Base-by-base conservation (phyloP, 345 rosid genomes). In the Gossypium stocksii region DNA sequence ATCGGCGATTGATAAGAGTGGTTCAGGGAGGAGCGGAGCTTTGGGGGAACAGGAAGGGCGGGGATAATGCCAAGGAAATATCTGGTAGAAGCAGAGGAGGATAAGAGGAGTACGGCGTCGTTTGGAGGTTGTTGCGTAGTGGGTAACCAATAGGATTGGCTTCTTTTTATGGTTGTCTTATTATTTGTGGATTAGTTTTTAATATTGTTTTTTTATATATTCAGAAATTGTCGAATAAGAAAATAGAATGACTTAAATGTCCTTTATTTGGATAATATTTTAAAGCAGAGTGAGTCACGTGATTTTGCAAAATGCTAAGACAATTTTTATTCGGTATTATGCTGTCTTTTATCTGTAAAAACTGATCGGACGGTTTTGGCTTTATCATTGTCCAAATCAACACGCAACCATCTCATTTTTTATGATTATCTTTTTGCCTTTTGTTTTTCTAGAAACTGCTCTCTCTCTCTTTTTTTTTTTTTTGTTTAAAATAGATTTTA, bases 191-290 rank as follows among this genome's bases (percentile, higher is more conserved):
- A 60, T 48, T 61, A 38, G 44, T 60, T 66, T 67, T 29, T 29
- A 8, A 16, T 27, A 1, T 44, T 58, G 9, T 38, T 63, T n/a
- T 1, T 38, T 34, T 63, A 22, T 34, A 44, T 54, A 48, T 4
- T 27, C 10, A 2, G 34, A 17, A 10, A 0, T 2, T 1, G 2
- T 20, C 15, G 6, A 22, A 22, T 20, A 20, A 57, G 27, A 6
- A 66, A 20, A 2, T 45, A 11, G 14, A 78, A 48, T 77, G 76
- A 60, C 80, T 43, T 12, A 66, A 73, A 62, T 71, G 19, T 12
- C 80, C 80, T 81, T 4, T 1, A 9, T 65, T 76, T 17, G 78
- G 82, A 75, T 71, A 58, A 58, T 23, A 11, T 46, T 68, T 63
- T 66, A 12, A 49, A 15, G 43, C 16, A 15, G 2, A 8, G 63